Base-by-base conservation (phyloP, 345 rosid species). In the Hirschfeldia incana region DNA sequence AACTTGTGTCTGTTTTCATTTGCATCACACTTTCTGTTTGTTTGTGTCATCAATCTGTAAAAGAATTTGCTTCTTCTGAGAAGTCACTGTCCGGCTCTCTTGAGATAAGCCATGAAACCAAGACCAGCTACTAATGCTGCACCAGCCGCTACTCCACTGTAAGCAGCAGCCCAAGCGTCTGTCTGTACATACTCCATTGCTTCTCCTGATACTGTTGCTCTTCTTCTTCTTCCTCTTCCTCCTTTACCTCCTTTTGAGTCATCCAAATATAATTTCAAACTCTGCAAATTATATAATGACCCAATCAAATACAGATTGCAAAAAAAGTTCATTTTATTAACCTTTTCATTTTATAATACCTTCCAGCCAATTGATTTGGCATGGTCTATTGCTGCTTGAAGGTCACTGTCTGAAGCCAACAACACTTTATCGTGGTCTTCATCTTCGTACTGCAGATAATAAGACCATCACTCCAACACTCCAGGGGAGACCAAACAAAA, bases 341-440 rank as follows among this genome's bases (percentile, higher is more conserved):
- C 5, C 8, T 49, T 34, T 27, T 60, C 69, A 60, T n/a, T 29
- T 32, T 13, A 36, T 15, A 8, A 16, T 86, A 96, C 99, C 99
- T 93, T 96, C 91, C 92, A 89, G 73, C 97, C 97, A 74, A 85
- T 88, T 79, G 84, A 91, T 80, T 86, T 92, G 46, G 98, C 99
- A 82, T 96, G 98, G 33, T 96, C 97, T 64, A 96, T 91, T 8
- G 99, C 99, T 15, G 91, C 90, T 44, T 73, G 69, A 76, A 96
- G 97, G 77, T 96, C 99, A 72, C 83, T 78, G 57, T 96, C 98
- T 46, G 97, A 89, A 70, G 91, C 91, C 78, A 96, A 83, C 75
- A 93, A 88, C 73, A 92, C 97, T 88, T 92, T 92, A 82, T 96
- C 99, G 21, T 75, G 91, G 82, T 96, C 99, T 76, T 92, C 99